Base-by-base conservation (phyloP, 1,139 yeast genomes). In the Nadsonia starkeyi-henricii region DNA sequence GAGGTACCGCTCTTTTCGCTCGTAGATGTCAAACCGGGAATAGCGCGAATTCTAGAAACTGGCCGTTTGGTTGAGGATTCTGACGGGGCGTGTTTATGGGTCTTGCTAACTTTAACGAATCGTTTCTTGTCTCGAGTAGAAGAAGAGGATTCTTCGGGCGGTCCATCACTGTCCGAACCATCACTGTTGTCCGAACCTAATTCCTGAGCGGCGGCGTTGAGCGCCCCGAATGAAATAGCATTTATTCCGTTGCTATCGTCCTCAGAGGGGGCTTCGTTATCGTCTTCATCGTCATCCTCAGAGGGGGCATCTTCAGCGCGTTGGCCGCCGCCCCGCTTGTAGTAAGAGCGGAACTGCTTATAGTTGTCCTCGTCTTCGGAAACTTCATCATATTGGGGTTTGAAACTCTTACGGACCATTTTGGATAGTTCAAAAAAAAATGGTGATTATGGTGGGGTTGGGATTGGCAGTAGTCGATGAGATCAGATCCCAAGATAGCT, bases 21-120 rank as follows among this genome's bases (percentile, higher is more conserved):
- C 45, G 66, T 49, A 47, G 50, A 21, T 59, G 55, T 68, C 44
- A 85, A 64, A 0, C 95, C 95, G 0, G 89, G 91, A 19, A 86
- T 79, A 36, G 79, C 78, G 55, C 96, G 71, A 42, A 86, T 71
- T 56, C 70, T 72, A 0, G 86, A 70, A 0, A 82, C 93, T n/a
- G 79, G 84, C 53, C 70, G 73, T 62, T 82, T 85, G 1, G 89
- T 69, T 5, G 93, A 82, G 21, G 76, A 57, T 60, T 81, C 94
- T 0, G 78, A 65, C 4, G 96, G 96, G 0, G 95, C 95, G 66
- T 86, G 95, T 59, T 85, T 85, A 55, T 54, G 41, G 51, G 54
- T 51, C 50, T 53, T 49, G 54, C 60, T 55, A 54, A 54, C 23
- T 18, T 42, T 20, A 20, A 41, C 23, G 23, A 43, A 23, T 15